Evolutionary conservation across 768 basidiomycete genomes (phyloP), one percentile per base, ranked within the genome.

Genomic region (Exidia glandulosa): DNA sequence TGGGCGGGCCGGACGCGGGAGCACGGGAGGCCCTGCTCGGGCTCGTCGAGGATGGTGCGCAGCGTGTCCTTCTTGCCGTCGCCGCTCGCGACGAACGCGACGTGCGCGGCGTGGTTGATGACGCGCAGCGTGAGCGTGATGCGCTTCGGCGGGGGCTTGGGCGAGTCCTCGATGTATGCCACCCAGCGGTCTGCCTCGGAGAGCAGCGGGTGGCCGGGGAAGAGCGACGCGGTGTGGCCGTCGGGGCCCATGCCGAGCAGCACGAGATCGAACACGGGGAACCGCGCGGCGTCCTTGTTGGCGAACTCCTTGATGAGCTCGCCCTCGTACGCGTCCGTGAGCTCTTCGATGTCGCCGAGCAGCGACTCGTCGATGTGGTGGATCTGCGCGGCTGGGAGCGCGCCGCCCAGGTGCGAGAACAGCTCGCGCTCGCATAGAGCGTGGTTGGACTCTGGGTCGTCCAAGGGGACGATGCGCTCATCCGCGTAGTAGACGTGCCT

Each of bases 401-500:
- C 83, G 29, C 50, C 50, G 30, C 50, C 50, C 27, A 95, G 87
- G 65, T 90, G 85, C 62, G 83, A 82, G 72, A 89, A 92, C 67
- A 99, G 82, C 61, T 81, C 77, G 58, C 82, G 76, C 33, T 71
- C 75, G 77, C 88, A 91, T 56, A 90, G 82, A 16, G 72, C 67
- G 77, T 96, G 92, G 73, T 98, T 99, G 31, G 94, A 96, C 70
- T 98, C 95, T 34, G 84, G 78, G 73, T 95, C 79, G 76, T 96
- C 87, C 69, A 96, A 84, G 7, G 93, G 92, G 27, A 99, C 96
- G 62, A 85, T 83, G 58, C 96, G 89, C 75, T 99, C 96, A 73
- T 99, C 96, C 32, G 86, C 92, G 69, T 96, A 99, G 76, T 88
- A 99, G 67, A 98, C 85, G 64, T 97, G 94, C 96, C 95, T 98